These are phyloP conservation scores for Pseudonectria foliicola DNA, from an alignment of 2,329 filamentous ascomycete species.

Conservation along the genomic window DNA sequence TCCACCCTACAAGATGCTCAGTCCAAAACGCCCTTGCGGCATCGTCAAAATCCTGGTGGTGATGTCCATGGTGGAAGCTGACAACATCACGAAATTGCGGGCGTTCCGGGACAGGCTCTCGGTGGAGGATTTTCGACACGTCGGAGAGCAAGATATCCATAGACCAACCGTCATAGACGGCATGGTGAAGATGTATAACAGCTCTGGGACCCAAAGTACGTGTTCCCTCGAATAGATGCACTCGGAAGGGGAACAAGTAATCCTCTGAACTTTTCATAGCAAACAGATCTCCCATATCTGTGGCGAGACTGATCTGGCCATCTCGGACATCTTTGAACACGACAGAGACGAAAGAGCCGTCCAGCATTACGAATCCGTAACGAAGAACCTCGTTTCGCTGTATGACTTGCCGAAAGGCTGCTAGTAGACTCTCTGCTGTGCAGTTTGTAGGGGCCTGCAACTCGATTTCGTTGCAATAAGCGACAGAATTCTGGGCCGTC, in stretches of 20 bases:
- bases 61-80: slow-evolving; percentile 34
- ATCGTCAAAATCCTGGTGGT: slow-evolving; percentile 24
- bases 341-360: slow-evolving; percentile 35
- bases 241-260: slow-evolving; percentile 50
- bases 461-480: slow-evolving; percentile 75
- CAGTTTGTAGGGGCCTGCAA: slow-evolving; percentile 43
- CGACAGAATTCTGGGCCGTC: slow-evolving; percentile 48
- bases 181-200: slow-evolving; percentile 66
- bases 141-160: slow-evolving; percentile 68
- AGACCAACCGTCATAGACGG: slow-evolving; percentile 91
- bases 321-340: slow-evolving; percentile 49
- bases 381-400: slow-evolving; percentile 60
- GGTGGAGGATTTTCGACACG: slow-evolving; percentile 43
- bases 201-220: slow-evolving; percentile 18
- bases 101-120: slow-evolving; percentile 27
- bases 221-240: slow-evolving; percentile 43
- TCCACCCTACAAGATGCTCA: slow-evolving; percentile 52
- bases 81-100: slow-evolving; percentile 57
- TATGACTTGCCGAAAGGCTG: slow-evolving; percentile 44
- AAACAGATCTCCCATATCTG: slow-evolving; percentile 31
- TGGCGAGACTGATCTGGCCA: slow-evolving; percentile 34
- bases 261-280: slow-evolving; percentile 30
- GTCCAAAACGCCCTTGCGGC: slow-evolving; percentile 61
- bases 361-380: slow-evolving; percentile 60
- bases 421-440: slow-evolving; percentile 32